Percentiles rank a stretch among this genome's conserved stretches.
Evolutionary conservation across 2,329 filamentous ascomycete genomes (phyloP).

Genomic region (Pseudogymnoascus sp.): DNA sequence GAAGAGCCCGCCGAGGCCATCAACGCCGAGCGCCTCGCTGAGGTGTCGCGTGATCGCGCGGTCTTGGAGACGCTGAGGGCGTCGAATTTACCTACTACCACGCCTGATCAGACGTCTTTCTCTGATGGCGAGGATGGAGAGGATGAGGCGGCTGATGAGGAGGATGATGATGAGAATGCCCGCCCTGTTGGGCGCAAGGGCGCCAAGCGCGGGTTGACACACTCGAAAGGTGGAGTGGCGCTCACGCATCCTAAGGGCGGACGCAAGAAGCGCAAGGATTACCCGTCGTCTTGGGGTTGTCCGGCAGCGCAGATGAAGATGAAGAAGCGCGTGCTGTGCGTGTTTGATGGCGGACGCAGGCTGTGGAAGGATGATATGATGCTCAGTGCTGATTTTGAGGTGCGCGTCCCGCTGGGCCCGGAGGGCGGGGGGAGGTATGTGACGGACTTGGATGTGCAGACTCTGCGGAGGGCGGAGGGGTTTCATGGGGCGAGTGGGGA

Average conservation of each 20-base stretch:
- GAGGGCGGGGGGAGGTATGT: constrained; percentile 56
- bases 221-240: constrained; percentile 65
- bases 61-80: constrained; percentile 56
- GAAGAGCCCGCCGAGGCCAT: constrained; percentile 62
- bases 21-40: constrained; percentile 58
- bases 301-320: constrained; percentile 91
- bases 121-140: constrained; percentile 32
- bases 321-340: constrained; percentile 92
- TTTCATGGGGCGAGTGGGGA: constrained; percentile 72
- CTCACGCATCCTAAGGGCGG: constrained; percentile 45
- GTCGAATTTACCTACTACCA: constrained; percentile 37
- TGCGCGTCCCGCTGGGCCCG: constrained; percentile 73
- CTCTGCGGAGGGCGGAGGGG: constrained; percentile 77
- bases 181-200: constrained; percentile 28
- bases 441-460: constrained; percentile 89
- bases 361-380: constrained; percentile 99
- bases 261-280: constrained; percentile 87
- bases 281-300: constrained; percentile 89
- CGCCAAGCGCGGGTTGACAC: constrained; percentile 53
- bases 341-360: constrained; percentile 80
- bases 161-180: constrained; percentile 50
- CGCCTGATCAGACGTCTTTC: constrained; percentile 39
- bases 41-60: constrained; percentile 56
- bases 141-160: constrained; percentile 51
- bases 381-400: constrained; percentile 90